phyloP scores from a whole-genome alignment of 306 rosid genomes.

The Glycyrrhiza uralensis region DNA sequence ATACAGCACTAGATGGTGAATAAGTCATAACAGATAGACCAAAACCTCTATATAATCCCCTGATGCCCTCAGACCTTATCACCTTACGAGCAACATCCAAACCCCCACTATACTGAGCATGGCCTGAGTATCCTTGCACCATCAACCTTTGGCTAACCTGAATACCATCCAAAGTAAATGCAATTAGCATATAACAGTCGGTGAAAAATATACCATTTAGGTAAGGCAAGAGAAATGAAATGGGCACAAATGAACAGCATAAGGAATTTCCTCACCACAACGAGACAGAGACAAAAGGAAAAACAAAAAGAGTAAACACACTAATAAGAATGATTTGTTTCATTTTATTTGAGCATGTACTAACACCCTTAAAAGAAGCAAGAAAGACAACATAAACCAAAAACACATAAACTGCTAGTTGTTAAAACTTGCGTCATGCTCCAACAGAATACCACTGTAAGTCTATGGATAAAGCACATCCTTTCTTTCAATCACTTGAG shows the following conservation, averaged over 20 bases:
- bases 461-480: neutral
- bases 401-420: neutral
- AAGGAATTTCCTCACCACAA: neutral
- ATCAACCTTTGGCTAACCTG: slow-evolving; percentile 89
- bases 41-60: slow-evolving; percentile 87
- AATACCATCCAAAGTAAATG: slow-evolving; percentile 7
- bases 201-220: neutral
- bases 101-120: slow-evolving; percentile 74
- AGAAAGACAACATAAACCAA: neutral
- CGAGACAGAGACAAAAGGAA: neutral
- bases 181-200: slow-evolving; percentile 2
- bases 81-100: slow-evolving; percentile 79
- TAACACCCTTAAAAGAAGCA: neutral
- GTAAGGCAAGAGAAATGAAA: neutral
- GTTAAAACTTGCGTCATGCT: neutral
- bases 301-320: neutral
- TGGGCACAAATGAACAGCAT: neutral
- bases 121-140: slow-evolving; percentile 95
- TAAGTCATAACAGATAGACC: slow-evolving; percentile 90
- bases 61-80: slow-evolving; percentile 59
- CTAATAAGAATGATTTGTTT: neutral
- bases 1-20: slow-evolving; percentile 89
- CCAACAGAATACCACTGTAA: neutral
- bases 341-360: neutral
- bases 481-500: neutral